Evolutionary conservation across 371 early-diverging fungal genomes (phyloP).

Genomic region (Synchytrium microbalum): DNA sequence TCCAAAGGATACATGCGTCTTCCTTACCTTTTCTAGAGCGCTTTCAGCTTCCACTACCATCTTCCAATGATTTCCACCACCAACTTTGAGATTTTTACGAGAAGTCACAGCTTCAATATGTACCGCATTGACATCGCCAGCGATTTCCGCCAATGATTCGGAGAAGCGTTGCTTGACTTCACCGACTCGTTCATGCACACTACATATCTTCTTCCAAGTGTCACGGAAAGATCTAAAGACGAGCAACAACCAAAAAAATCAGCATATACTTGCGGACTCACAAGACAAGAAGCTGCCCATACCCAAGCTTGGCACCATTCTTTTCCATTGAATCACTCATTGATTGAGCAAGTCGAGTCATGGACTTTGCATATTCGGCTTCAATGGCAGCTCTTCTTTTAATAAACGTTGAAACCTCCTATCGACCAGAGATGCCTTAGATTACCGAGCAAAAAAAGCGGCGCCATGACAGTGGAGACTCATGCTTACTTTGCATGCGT

Average conservation of each 20-base stretch:
- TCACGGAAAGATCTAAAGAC: conserved; percentile 43
- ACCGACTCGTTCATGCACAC: conserved; percentile 68
- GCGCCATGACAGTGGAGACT: conserved; percentile 1
- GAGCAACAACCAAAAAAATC: background rate
- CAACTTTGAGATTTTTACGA: conserved; percentile 70
- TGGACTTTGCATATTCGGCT: conserved; percentile 36
- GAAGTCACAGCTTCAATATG: conserved; percentile 68
- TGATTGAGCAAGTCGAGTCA: conserved; percentile 29
- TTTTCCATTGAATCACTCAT: conserved; percentile 22
- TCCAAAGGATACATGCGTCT: no score
- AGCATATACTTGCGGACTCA: conserved; percentile 16
- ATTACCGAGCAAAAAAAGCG: background rate
- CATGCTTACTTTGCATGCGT: conserved; percentile 24
- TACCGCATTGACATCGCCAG: conserved; percentile 59
- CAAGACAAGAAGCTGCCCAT: background rate
- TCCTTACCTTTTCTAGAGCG: conserved; percentile 62
- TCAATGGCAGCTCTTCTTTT: conserved; percentile 37
- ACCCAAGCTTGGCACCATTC: conserved; percentile 15
- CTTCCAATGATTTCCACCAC: conserved; percentile 58
- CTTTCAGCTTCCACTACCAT: conserved; percentile 55
- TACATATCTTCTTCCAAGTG: conserved; percentile 44
- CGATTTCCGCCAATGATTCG: conserved; percentile 46
- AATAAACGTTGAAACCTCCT: conserved; percentile 35
- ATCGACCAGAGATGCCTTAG: background rate
- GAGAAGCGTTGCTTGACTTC: conserved; percentile 57